phyloP scores from a whole-genome alignment of 345 rosid genomes.

The Sisymbrium altissimum region DNA sequence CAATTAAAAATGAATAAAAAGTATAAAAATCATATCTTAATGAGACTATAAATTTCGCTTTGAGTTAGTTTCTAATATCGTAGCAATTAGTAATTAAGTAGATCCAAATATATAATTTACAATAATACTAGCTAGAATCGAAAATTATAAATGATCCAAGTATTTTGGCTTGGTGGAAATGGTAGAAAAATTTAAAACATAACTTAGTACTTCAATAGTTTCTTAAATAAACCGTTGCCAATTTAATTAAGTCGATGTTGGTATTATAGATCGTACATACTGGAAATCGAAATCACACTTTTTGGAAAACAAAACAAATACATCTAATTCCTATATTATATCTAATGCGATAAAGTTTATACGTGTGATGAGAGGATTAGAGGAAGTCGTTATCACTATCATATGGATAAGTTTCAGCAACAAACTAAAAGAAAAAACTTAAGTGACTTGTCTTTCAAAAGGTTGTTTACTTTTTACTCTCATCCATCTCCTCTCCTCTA shows the following conservation, averaged over 20 bases:
- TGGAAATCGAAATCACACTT: not conserved
- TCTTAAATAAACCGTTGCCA: too few species aligned
- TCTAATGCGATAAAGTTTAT: not conserved
- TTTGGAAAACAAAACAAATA: not conserved
- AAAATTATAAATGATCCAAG: too few species aligned
- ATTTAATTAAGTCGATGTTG: too few species aligned
- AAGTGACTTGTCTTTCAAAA: constrained; percentile 20
- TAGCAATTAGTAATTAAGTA: not conserved
- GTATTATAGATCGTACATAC: too few species aligned
- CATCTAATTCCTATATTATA: not conserved
- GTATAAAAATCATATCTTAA: too few species aligned
- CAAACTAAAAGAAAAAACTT: constrained; percentile 20
- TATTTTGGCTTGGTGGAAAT: too few species aligned
- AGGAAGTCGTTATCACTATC: constrained; percentile 24
- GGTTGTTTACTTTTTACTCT: constrained; percentile 13
- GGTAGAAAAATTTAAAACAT: too few species aligned
- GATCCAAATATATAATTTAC: not conserved
- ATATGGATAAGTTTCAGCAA: constrained; percentile 29
- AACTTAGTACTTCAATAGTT: too few species aligned
- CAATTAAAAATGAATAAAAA: not conserved
- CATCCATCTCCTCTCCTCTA: not conserved
- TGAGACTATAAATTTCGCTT: too few species aligned
- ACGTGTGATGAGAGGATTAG: constrained; percentile 21
- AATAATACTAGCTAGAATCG: too few species aligned
- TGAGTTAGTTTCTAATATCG: not conserved